Evolutionary conservation across 257 asterid species (phyloP).

Genomic region (Agastache rugosa): DNA sequence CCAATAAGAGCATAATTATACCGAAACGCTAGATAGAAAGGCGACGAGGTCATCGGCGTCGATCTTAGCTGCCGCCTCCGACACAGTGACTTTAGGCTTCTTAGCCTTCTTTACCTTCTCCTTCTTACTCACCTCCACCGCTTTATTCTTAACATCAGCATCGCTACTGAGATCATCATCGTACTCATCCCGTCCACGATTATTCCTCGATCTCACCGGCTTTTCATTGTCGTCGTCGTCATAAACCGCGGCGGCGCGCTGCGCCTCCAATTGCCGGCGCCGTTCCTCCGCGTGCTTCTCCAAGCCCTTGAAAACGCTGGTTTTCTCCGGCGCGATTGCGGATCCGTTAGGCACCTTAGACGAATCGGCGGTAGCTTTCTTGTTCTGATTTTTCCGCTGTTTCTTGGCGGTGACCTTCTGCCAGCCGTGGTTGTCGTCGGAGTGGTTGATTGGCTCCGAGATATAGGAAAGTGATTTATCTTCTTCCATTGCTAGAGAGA

Average conservation of each 20-base stretch:
- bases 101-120: conserved; percentile 74
- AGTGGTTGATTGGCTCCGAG: conserved; percentile 36
- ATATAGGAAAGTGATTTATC: conserved; percentile 44
- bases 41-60: conserved; percentile 65
- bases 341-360: conserved; percentile 61
- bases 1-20: conserved; percentile 23
- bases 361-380: conserved; percentile 39
- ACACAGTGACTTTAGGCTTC: conserved; percentile 73
- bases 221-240: conserved; percentile 50
- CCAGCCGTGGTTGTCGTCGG: conserved; percentile 59
- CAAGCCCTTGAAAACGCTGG: conserved; percentile 56
- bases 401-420: conserved; percentile 66
- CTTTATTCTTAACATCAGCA: conserved; percentile 49
- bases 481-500: conserved; percentile 49
- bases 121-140: conserved; percentile 55
- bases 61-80: conserved; percentile 83
- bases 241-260: conserved; percentile 56
- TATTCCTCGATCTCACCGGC: conserved; percentile 48
- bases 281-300: conserved; percentile 87
- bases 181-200: conserved; percentile 39
- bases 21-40: conserved; percentile 70
- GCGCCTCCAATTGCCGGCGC: conserved; percentile 67
- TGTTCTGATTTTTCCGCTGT: conserved; percentile 51
- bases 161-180: conserved; percentile 47
- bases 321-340: conserved; percentile 32